Evolutionary conservation across 2,329 filamentous ascomycete genomes (phyloP).

Genomic region (Monilinia polystroma): DNA sequence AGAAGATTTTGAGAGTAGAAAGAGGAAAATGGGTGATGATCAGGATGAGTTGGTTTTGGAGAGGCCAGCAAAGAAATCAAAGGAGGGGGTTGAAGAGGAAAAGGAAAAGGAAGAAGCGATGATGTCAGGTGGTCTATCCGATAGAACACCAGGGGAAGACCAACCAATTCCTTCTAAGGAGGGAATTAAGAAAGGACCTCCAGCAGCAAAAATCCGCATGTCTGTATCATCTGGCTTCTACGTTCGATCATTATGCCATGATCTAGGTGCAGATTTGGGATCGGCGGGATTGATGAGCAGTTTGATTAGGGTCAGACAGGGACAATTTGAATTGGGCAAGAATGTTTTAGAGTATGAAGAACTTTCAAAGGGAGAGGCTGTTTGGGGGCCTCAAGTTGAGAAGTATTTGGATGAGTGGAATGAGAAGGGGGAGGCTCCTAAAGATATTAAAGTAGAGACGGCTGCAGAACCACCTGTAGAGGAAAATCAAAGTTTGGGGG

Average conservation of each 20-base stretch:
- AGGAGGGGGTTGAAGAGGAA: constrained; percentile 21
- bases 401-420: constrained; percentile 48
- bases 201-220: constrained; percentile 81
- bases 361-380: constrained; percentile 69
- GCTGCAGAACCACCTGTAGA: not conserved
- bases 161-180: constrained; percentile 19
- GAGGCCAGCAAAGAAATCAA: constrained; percentile 33
- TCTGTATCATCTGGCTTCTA: constrained; percentile 96
- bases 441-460: not conserved
- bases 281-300: constrained; percentile 86
- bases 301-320: constrained; percentile 77
- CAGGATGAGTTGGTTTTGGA: constrained; percentile 39
- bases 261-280: constrained; percentile 77
- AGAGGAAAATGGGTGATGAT: constrained; percentile 38
- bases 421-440: not conserved
- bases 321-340: constrained; percentile 70
- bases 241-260: constrained; percentile 89
- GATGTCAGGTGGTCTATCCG: constrained; percentile 39
- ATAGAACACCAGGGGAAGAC: constrained; percentile 26
- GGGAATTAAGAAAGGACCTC: constrained; percentile 51
- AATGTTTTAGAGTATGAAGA: constrained; percentile 80
- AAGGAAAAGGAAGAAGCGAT: constrained; percentile 29
- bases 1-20: constrained; percentile 38
- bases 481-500: not conserved
- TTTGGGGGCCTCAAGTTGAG: constrained; percentile 77